A percentile compares a stretch with the other conserved stretches of the same genome.
These are phyloP conservation scores for Ceratocystis diversiconidia DNA, from an alignment of 2,329 filamentous ascomycete genomes.

Conservation along the genomic window DNA sequence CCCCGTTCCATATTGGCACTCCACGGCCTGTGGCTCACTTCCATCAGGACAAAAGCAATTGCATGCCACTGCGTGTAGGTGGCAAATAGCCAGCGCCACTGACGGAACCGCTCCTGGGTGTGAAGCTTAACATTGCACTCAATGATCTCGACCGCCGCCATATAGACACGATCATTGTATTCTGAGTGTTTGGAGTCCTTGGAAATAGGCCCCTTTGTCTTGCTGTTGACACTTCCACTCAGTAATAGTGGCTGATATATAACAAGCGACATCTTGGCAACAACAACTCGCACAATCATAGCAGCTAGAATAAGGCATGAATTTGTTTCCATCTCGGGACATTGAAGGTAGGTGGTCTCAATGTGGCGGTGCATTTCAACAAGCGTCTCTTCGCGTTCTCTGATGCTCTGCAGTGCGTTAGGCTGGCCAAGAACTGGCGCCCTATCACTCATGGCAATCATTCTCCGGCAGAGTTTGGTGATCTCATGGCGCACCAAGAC, in stretches of 20 bases:
- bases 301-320: conserved; percentile 54
- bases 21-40: conserved; percentile 34
- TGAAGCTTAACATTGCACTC: conserved; percentile 54
- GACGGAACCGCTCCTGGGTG: conserved; percentile 36
- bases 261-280: conserved; percentile 66
- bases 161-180: conserved; percentile 53
- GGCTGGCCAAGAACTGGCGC: conserved; percentile 13
- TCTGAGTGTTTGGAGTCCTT: conserved; percentile 25
- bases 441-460: conserved; percentile 21
- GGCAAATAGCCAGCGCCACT: conserved; percentile 37
- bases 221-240: conserved; percentile 42
- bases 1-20: conserved; percentile 36
- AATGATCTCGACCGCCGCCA: conserved; percentile 59
- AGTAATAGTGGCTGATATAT: conserved; percentile 61
- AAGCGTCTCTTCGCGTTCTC: conserved; percentile 13
- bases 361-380: conserved; percentile 35
- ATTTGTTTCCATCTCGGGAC: conserved; percentile 33
- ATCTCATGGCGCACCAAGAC: conserved; percentile 39
- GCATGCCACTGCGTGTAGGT: conserved; percentile 40
- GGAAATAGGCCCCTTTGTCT: conserved; percentile 20
- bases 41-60: conserved; percentile 35
- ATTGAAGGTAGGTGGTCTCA: conserved; percentile 39
- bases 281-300: conserved; percentile 54
- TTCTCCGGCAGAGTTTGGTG: conserved; percentile 16
- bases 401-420: conserved; percentile 14